These are phyloP conservation scores for Plasmopara viticola DNA, from an alignment of 352 stramenopile genomes.

Conservation along the genomic window DNA sequence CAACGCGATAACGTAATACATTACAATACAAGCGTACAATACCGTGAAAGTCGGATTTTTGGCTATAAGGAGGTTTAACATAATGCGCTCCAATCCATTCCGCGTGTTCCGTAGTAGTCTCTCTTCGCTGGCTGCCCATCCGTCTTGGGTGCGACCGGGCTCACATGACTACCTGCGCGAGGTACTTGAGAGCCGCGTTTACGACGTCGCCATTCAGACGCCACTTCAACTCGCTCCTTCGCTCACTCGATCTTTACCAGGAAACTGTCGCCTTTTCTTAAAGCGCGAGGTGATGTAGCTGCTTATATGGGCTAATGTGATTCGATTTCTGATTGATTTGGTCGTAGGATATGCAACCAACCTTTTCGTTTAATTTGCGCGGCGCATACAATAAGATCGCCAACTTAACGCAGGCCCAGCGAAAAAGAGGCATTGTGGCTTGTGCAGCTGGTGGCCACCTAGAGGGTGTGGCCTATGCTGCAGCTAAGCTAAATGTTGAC, in stretches of 20 bases:
- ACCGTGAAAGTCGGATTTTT: too few relatives aligned
- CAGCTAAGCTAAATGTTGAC: conserved; percentile 89
- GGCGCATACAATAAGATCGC: conserved; percentile 99
- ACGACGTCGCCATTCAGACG: conserved; percentile 76
- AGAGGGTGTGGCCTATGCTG: conserved; percentile 94
- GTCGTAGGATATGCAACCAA: conserved; percentile 91
- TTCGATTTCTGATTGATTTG: conserved; percentile 6
- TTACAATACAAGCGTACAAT: too few relatives aligned
- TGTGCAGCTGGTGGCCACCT: conserved; percentile 93
- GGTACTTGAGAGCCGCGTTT: conserved; percentile 77
- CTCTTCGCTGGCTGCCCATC: conserved; percentile 22
- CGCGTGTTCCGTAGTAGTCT: conserved; percentile 33
- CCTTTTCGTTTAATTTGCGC: conserved; percentile 98
- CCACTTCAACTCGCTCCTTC: conserved; percentile 52
- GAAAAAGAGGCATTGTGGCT: conserved; percentile 74
- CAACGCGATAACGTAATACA: too few relatives aligned
- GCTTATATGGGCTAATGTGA: background rate
- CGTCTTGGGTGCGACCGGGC: conserved; percentile 58
- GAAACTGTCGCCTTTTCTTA: conserved; percentile 68
- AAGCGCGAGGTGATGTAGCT: conserved; percentile 85
- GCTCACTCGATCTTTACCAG: conserved; percentile 47
- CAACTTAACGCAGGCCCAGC: conserved; percentile 77
- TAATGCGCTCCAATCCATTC: background rate
- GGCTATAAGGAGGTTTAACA: too few relatives aligned
- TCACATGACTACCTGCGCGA: conserved; percentile 74